These are phyloP conservation scores for Colletotrichum brevisporum DNA, from an alignment of 2,329 filamentous ascomycete genomes.

Conservation along the genomic window DNA sequence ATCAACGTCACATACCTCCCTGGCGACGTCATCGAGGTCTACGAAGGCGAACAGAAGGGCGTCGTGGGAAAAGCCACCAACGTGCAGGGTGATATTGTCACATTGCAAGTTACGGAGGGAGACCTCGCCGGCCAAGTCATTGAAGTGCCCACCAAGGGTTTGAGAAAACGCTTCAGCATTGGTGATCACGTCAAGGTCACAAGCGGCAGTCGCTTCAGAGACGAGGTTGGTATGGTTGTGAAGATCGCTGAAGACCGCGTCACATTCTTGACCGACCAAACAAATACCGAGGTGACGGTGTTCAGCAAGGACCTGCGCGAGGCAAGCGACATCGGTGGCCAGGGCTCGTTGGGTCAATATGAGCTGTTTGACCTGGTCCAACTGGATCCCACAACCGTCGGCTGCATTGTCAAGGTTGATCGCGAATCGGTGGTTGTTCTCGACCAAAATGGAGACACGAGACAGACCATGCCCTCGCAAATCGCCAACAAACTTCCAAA, in stretches of 20 bases:
- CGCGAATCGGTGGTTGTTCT: constrained; percentile 91
- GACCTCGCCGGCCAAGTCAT: constrained; percentile 86
- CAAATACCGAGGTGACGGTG: constrained; percentile 93
- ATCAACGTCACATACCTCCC: constrained; percentile 88
- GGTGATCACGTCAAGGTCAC: constrained; percentile 99
- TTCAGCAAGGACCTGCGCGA: constrained; percentile 98
- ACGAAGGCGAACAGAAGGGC: constrained; percentile 93
- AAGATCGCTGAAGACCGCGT: constrained; percentile 93
- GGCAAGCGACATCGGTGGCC: constrained; percentile 90
- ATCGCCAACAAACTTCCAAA: constrained; percentile 90
- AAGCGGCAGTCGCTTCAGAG: constrained; percentile 92
- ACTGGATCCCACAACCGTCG: constrained; percentile 92
- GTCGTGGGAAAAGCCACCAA: constrained; percentile 88
- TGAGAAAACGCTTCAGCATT: constrained; percentile 92
- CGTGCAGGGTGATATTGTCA: constrained; percentile 93
- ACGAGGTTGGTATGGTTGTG: constrained; percentile 97
- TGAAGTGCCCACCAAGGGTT: constrained; percentile 90
- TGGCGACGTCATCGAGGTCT: constrained; percentile 97
- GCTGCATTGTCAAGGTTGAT: constrained; percentile 94
- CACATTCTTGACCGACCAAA: constrained; percentile 93
- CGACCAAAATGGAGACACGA: constrained; percentile 88
- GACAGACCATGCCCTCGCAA: constrained; percentile 89
- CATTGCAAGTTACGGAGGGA: constrained; percentile 86
- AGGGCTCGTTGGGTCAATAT: constrained; percentile 88
- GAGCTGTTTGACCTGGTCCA: constrained; percentile 95